A percentile compares a stretch with the other conserved stretches of the same genome.
Evolutionary conservation across 1,284 basidiomycete species (phyloP).

Genomic region (Leccinum angustisporum): DNA sequence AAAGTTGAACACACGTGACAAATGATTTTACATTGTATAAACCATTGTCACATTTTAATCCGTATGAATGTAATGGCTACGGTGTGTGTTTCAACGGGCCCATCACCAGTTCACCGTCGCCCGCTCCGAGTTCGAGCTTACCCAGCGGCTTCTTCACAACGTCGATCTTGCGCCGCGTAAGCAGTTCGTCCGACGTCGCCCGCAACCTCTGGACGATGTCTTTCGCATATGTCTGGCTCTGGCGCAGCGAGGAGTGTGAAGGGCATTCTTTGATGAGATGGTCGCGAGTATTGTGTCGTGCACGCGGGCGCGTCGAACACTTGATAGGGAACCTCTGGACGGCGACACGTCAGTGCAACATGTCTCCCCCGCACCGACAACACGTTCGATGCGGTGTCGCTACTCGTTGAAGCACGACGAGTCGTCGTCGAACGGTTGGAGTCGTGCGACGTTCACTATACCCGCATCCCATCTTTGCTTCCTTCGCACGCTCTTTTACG

Average conservation of each 20-base stretch:
- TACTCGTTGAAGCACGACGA: too few relatives aligned
- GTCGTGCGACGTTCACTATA: too few relatives aligned
- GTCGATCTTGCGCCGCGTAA: slow-evolving; percentile 29
- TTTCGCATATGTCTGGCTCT: slow-evolving; percentile 26
- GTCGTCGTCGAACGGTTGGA: too few relatives aligned
- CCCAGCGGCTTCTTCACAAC: slow-evolving; percentile 32
- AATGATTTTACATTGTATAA: too few relatives aligned
- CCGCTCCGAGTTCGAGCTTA: slow-evolving; percentile 19
- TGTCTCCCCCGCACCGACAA: slow-evolving; percentile 6
- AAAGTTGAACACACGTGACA: too few relatives aligned
- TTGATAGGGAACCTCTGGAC: slow-evolving; percentile 21
- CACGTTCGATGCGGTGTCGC: neutral
- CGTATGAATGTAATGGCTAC: too few relatives aligned
- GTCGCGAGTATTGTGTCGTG: neutral
- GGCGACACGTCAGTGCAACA: slow-evolving; percentile 20
- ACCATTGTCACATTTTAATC: too few relatives aligned
- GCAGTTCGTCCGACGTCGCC: slow-evolving; percentile 28
- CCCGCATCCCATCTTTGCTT: too few relatives aligned
- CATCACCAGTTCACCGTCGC: slow-evolving; percentile 14
- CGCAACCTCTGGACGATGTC: slow-evolving; percentile 34
- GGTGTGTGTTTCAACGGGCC: too few relatives aligned
- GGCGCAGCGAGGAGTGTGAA: slow-evolving; percentile 3
- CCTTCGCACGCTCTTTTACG: too few relatives aligned
- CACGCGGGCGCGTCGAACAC: slow-evolving; percentile 1
- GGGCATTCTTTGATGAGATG: slow-evolving; percentile 15